These are phyloP conservation scores for Botryobasidium botryosum DNA, from an alignment of 768 basidiomycete species.

Conservation along the genomic window DNA sequence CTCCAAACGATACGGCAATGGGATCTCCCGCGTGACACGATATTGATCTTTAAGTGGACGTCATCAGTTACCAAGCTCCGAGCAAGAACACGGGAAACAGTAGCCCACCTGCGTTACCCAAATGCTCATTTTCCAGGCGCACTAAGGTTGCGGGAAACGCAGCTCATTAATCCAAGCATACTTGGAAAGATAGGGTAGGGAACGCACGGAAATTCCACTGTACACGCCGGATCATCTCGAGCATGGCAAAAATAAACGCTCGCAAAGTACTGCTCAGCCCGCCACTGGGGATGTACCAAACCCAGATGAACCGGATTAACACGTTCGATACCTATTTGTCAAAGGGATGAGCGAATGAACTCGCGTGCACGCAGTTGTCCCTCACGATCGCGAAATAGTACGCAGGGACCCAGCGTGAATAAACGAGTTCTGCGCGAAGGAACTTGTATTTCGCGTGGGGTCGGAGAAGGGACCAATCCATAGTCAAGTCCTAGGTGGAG, in stretches of 20 bases:
- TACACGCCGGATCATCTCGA: slow-evolving; percentile 67
- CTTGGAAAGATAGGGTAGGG: background rate
- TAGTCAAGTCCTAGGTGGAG: slow-evolving; percentile 66
- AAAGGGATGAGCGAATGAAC: background rate
- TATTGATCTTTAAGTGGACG: slow-evolving; percentile 64
- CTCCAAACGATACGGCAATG: slow-evolving; percentile 53
- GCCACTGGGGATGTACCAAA: slow-evolving; percentile 47
- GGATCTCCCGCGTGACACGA: slow-evolving; percentile 71
- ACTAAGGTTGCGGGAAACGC: slow-evolving; percentile 23
- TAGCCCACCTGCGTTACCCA: slow-evolving; percentile 47
- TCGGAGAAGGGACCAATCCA: slow-evolving; percentile 83
- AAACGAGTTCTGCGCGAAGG: slow-evolving; percentile 61
- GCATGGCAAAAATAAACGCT: slow-evolving; percentile 45
- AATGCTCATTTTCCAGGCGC: slow-evolving; percentile 79
- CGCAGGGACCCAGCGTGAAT: slow-evolving; percentile 29
- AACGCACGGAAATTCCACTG: slow-evolving; percentile 85
- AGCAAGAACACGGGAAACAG: background rate
- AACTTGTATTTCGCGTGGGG: slow-evolving; percentile 37
- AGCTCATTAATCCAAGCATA: background rate
- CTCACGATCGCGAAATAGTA: slow-evolving; percentile 70
- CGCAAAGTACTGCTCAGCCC: slow-evolving; percentile 36
- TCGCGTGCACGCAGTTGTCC: background rate
- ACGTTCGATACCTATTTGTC: slow-evolving; percentile 46
- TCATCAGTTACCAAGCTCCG: too few relatives aligned
- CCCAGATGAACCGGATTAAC: slow-evolving; percentile 65